Base-by-base conservation (phyloP, 345 rosid species). In the Hibiscus syriacus region DNA sequence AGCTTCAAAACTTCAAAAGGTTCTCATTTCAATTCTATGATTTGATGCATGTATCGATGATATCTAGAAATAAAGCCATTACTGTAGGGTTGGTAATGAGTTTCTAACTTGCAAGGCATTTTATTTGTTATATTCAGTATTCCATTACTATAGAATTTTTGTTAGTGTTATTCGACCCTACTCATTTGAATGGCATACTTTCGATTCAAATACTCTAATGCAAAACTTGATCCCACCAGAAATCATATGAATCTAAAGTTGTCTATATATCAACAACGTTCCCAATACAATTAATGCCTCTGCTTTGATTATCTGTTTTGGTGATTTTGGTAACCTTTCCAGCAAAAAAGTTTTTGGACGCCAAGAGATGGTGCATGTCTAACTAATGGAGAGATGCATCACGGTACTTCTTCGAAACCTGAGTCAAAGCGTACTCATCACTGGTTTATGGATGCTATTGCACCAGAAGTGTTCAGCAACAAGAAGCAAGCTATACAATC, bases 401-500 rank as follows among this genome's bases (percentile, higher is more conserved):
- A 71, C 34, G 83, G 74, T 61, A 78, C 69, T 79, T 70, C 85
- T 46, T 39, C 85, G 63, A 76, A 79, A 73, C 48, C 68, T 59
- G 85, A 86, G 73, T 75, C 84, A 69, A 86, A 86, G 80, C 85
- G 84, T 25, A 55, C 77, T 29, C 81, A 82, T 78, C 83, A 76
- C 57, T 84, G 87, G 86, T 74, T 82, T 78, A 70, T 70, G 75
- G 87, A 84, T 76, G 67, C 72, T 38, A 16, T 72, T 32, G 73
- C 61, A 19, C 64, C 80, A 25, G 87, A 86, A 71, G 49, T 52
- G 25, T 77, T 80, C 63, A 66, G 80, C 82, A 82, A 77, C 73
- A 86, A 86, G 70, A 84, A 75, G 83, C 91, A 80, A 76, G 88
- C 84, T 25, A 61, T 72, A 66, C 85, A 80, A 76, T 71, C 68